Evolutionary conservation across 2,329 filamentous ascomycete genomes (phyloP).

Genomic region (Colletotrichum sp.): DNA sequence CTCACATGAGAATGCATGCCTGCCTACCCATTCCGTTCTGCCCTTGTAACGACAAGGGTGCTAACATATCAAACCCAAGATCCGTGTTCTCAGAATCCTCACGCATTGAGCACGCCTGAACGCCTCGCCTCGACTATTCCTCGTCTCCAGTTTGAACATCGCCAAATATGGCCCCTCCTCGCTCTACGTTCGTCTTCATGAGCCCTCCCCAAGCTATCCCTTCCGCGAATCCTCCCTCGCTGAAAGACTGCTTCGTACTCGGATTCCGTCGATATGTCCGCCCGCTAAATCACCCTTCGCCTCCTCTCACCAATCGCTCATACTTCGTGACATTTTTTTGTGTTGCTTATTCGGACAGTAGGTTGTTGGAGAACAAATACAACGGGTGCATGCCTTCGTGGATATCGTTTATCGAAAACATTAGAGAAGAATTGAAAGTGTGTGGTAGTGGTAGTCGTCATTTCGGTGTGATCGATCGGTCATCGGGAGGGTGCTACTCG

Average conservation of each 20-base stretch:
- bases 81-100: not conserved
- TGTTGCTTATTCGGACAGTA: not conserved
- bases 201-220: fast-evolving
- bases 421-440: not conserved
- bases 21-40: not conserved
- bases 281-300: not conserved
- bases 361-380: not conserved
- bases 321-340: not conserved
- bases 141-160: not conserved
- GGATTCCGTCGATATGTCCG: fast-evolving
- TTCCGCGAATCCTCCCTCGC: fast-evolving
- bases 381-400: not conserved
- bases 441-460: not conserved
- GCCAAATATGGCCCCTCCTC: not conserved
- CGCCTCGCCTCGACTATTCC: not conserved
- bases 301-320: not conserved
- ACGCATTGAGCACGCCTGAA: not conserved
- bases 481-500: conserved; percentile 36
- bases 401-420: conserved; percentile 15
- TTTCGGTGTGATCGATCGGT: not conserved
- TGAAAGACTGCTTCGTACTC: not conserved
- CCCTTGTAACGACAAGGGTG: not conserved
- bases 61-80: not conserved
- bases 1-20: not conserved
- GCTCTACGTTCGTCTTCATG: not conserved